Evolutionary conservation across 192 early-diverging fungal genomes (phyloP).

Genomic region (Coemansia sp.): DNA sequence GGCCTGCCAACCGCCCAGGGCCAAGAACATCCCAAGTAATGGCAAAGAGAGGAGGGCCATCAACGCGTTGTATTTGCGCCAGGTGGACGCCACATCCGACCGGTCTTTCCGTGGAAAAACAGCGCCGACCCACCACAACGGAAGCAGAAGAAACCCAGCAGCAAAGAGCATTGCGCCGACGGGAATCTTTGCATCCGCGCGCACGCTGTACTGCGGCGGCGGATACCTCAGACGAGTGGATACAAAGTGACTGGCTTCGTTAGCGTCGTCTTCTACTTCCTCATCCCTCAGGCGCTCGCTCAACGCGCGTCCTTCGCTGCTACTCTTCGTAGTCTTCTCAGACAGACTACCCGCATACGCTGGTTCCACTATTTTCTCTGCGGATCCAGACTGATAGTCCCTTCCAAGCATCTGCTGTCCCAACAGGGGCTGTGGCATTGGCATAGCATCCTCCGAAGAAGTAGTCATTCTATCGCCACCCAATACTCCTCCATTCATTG

Average conservation of each 20-base stretch:
- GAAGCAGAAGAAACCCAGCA: conserved; percentile 44
- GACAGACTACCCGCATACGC: conserved; percentile 3
- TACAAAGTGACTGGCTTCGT: conserved; percentile 48
- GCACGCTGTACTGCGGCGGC: conserved; percentile 32
- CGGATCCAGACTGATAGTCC: conserved; percentile 17
- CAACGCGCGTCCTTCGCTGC: conserved; percentile 11
- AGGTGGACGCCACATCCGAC: conserved; percentile 37
- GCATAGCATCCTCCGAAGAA: conserved; percentile 26
- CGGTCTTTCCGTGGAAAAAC: conserved; percentile 29
- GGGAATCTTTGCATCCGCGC: conserved; percentile 21
- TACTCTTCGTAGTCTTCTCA: background rate
- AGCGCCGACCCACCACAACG: conserved; percentile 54
- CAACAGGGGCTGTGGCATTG: conserved; percentile 10
- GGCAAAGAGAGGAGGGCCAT: conserved; percentile 53
- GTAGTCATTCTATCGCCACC: conserved; percentile 10
- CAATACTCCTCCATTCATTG: conserved; percentile 13
- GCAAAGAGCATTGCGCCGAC: conserved; percentile 42
- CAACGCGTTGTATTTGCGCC: conserved; percentile 55
- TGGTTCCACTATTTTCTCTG: background rate
- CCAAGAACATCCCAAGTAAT: conserved; percentile 50
- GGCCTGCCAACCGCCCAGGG: conserved; percentile 53
- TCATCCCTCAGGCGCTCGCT: conserved; percentile 38
- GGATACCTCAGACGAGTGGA: conserved; percentile 38
- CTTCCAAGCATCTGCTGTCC: conserved; percentile 5
- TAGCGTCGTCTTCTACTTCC: conserved; percentile 51